A percentile compares a stretch with the other conserved stretches of the same genome.
Conservation (phyloP, 1,284 basidiomycete species). For the Grifola frondosa region DNA sequence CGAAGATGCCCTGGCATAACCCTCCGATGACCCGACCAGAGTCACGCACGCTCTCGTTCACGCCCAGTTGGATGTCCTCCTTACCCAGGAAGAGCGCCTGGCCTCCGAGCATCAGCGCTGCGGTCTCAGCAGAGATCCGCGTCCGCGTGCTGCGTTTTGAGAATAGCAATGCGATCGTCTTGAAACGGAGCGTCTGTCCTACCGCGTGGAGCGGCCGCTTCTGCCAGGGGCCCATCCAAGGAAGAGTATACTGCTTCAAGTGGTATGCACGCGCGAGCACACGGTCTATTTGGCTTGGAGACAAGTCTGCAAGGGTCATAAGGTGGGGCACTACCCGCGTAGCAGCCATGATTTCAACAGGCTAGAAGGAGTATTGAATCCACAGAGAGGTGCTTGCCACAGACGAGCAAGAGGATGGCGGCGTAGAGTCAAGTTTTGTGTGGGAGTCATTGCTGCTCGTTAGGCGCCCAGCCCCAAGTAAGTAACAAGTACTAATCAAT, state of each 20-base stretch:
- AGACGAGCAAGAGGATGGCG: too few species aligned
- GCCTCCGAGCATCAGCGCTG: slow-evolving; percentile 76
- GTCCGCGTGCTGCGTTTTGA: slow-evolving; percentile 94
- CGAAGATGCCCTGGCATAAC: slow-evolving; percentile 98
- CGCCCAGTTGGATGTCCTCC: slow-evolving; percentile 94
- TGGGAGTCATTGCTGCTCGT: too few species aligned
- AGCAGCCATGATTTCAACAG: slow-evolving; percentile 3
- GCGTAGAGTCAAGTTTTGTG: too few species aligned
- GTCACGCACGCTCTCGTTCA: slow-evolving; percentile 89
- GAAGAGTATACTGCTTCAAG: slow-evolving; percentile 60
- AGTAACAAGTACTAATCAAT: too few species aligned
- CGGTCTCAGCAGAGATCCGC: slow-evolving; percentile 85
- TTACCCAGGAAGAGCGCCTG: slow-evolving; percentile 90
- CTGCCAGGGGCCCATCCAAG: slow-evolving; percentile 58
- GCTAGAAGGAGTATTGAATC: too few species aligned
- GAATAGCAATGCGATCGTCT: slow-evolving; percentile 89
- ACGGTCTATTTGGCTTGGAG: slow-evolving; percentile 65
- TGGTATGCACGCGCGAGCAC: slow-evolving; percentile 60
- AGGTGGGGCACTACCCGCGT: slow-evolving; percentile 57
- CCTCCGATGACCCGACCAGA: slow-evolving; percentile 86
- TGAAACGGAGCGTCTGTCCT: slow-evolving; percentile 68
- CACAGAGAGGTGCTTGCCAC: too few species aligned
- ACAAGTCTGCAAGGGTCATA: slow-evolving; percentile 84
- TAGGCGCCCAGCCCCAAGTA: too few species aligned
- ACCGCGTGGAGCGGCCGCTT: slow-evolving; percentile 24